Evolutionary conservation across 345 rosid species (phyloP).

Genomic region (Triadica sebifera): DNA sequence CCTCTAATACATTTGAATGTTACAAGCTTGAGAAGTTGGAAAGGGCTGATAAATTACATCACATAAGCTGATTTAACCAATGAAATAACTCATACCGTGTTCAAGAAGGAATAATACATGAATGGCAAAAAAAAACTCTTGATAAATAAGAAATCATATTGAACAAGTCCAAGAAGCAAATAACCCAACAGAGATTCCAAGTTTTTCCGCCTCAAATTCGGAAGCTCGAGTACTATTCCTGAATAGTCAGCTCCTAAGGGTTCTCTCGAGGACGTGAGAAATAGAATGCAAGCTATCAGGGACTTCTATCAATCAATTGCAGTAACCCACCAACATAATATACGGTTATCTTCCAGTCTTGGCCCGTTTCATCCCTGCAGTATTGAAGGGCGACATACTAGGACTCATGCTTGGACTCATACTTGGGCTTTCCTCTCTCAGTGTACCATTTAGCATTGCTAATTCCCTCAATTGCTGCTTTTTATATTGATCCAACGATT

Average conservation of each 20-base stretch:
- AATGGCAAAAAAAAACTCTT: constrained; percentile 19
- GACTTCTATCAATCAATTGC: constrained; percentile 22
- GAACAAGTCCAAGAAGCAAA: constrained; percentile 21
- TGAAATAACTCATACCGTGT: constrained; percentile 17
- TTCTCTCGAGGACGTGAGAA: constrained; percentile 8
- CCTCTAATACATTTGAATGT: background rate
- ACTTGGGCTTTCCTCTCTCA: constrained; percentile 83
- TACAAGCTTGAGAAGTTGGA: background rate
- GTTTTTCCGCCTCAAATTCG: background rate
- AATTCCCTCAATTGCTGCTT: constrained; percentile 87
- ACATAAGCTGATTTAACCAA: constrained; percentile 20
- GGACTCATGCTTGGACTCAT: constrained; percentile 88
- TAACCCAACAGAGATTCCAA: constrained; percentile 18
- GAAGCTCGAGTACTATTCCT: constrained; percentile 19
- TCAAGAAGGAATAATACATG: constrained; percentile 26
- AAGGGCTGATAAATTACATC: constrained; percentile 16
- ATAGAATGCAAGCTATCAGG: constrained; percentile 8
- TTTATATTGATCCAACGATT: constrained; percentile 84
- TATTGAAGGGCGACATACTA: constrained; percentile 86
- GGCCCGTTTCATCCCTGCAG: constrained; percentile 75
- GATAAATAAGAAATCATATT: constrained; percentile 13
- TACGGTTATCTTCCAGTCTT: constrained; percentile 66
- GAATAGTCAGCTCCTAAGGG: constrained; percentile 16
- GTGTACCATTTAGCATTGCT: constrained; percentile 78
- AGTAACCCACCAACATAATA: constrained; percentile 3